A percentile compares a stretch with the other conserved stretches of the same genome.
phyloP scores from a whole-genome alignment of 2,329 filamentous ascomycete species.

The Fusarium drepaniforme region DNA sequence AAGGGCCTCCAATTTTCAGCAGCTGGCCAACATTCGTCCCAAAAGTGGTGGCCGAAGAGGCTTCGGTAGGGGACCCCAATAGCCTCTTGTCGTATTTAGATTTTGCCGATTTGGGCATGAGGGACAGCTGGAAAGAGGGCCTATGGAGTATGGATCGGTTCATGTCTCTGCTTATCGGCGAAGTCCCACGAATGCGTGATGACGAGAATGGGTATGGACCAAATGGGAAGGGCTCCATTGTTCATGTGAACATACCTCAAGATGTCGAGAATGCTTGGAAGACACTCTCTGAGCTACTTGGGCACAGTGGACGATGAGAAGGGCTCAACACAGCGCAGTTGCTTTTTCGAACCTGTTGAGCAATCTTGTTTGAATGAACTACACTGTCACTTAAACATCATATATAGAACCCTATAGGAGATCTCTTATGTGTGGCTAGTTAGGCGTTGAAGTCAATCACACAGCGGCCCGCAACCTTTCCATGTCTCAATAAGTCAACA shows the following conservation, averaged over 20 bases:
- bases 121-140: neutral
- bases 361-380: neutral
- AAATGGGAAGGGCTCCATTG: constrained; percentile 33
- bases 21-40: constrained; percentile 40
- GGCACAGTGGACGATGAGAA: constrained; percentile 9
- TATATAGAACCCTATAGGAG: neutral
- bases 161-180: constrained; percentile 34
- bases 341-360: too few relatives aligned
- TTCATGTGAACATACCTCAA: constrained; percentile 28
- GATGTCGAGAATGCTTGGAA: constrained; percentile 26
- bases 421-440: neutral
- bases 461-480: neutral
- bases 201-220: constrained; percentile 37
- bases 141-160: constrained; percentile 37
- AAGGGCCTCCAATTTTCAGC: constrained; percentile 1
- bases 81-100: constrained; percentile 7
- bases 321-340: too few relatives aligned
- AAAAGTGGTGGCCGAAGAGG: neutral
- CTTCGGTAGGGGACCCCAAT: neutral
- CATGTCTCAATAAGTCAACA: neutral
- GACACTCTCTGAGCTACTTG: constrained; percentile 11
- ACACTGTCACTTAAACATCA: neutral
- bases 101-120: neutral
- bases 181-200: constrained; percentile 39
- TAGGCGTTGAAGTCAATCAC: neutral